Evolutionary conservation across 208 protist species (phyloP).

Genomic region (Phytomonas sp.): DNA sequence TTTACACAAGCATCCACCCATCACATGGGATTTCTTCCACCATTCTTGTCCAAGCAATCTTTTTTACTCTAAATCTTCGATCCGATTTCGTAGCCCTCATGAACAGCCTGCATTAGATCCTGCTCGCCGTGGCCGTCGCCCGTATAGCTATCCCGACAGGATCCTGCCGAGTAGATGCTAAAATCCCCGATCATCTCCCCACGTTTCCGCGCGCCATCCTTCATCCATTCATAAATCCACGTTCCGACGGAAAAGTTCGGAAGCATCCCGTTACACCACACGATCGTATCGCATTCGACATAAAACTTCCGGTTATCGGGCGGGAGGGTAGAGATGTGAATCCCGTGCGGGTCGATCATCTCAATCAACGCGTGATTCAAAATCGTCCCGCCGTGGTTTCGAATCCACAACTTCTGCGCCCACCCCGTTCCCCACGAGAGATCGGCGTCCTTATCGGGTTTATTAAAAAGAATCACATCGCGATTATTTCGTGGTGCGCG

Average conservation of each 20-base stretch:
- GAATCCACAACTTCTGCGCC: constrained; percentile 80
- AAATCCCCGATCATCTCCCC: constrained; percentile 77
- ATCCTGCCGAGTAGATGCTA: constrained; percentile 65
- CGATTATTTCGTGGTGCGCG: constrained; percentile 65
- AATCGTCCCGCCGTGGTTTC: constrained; percentile 53
- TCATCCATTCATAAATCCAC: constrained; percentile 85
- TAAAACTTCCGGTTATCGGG: constrained; percentile 41
- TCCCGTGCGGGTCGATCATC: constrained; percentile 49
- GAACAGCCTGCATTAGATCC: constrained; percentile 72
- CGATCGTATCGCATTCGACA: constrained; percentile 75
- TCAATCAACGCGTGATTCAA: constrained; percentile 60
- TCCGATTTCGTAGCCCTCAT: constrained; percentile 82
- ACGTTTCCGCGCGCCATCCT: constrained; percentile 64
- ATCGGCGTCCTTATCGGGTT: constrained; percentile 69
- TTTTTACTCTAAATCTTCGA: constrained; percentile 63
- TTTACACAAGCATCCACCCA: too few relatives aligned
- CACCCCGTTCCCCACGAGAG: constrained; percentile 71
- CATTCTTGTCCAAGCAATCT: too few relatives aligned
- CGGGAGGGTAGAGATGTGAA: constrained; percentile 54
- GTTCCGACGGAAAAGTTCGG: constrained; percentile 71
- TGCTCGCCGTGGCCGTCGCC: constrained; percentile 77
- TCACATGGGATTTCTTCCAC: too few relatives aligned
- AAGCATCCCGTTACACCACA: constrained; percentile 79
- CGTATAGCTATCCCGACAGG: constrained; percentile 67
- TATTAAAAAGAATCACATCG: constrained; percentile 72